Percentiles rank a stretch among this genome's conserved stretches.
Evolutionary conservation across 257 asterid species (phyloP).

Genomic region (Salvia miltiorrhiza): DNA sequence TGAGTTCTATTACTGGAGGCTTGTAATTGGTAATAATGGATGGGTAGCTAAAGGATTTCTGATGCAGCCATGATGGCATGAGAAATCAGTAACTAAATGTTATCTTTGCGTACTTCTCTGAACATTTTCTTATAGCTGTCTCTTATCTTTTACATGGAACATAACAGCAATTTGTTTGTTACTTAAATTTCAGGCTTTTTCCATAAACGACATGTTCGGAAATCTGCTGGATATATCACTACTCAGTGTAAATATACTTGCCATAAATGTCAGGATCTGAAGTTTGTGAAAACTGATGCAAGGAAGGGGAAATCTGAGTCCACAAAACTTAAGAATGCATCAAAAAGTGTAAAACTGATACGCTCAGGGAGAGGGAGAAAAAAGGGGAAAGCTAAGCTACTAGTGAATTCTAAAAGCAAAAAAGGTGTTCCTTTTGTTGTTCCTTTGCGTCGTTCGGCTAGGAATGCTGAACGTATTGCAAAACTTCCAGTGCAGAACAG

Average conservation of each 20-base stretch:
- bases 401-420: constrained; percentile 33
- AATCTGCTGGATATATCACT: constrained; percentile 43
- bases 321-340: constrained; percentile 36
- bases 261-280: constrained; percentile 53
- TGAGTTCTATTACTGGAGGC: background rate
- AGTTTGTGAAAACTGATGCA: constrained; percentile 33
- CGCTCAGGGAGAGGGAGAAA: constrained; percentile 40
- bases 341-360: constrained; percentile 38
- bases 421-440: constrained; percentile 41
- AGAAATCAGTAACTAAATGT: constrained; percentile 5
- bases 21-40: background rate
- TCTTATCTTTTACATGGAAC: constrained; percentile 7
- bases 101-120: constrained; percentile 1
- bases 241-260: constrained; percentile 52
- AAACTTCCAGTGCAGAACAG: constrained; percentile 40
- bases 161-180: constrained; percentile 15
- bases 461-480: constrained; percentile 51
- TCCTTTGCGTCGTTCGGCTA: constrained; percentile 90
- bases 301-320: constrained; percentile 32
- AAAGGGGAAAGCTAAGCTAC: constrained; percentile 40
- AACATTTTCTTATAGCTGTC: constrained; percentile 18
- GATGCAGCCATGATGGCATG: constrained; percentile 5
- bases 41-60: constrained; percentile 1
- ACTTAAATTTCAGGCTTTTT: constrained; percentile 56
- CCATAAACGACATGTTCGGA: constrained; percentile 69